These are phyloP conservation scores for Yarrowia porcina DNA, from an alignment of 805 yeast genomes.

Conservation along the genomic window DNA sequence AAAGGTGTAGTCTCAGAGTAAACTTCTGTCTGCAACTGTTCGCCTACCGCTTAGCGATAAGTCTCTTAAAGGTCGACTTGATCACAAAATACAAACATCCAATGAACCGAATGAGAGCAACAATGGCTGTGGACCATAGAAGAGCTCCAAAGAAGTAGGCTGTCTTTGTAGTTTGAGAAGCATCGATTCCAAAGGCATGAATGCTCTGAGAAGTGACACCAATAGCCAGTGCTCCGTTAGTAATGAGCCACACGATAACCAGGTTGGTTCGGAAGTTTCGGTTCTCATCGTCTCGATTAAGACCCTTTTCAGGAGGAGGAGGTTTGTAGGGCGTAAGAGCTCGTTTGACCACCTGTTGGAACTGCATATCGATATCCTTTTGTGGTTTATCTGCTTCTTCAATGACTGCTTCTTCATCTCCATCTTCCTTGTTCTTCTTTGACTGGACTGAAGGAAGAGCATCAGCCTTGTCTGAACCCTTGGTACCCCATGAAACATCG, in stretches of 20 bases:
- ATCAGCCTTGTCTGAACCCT: constrained; percentile 55
- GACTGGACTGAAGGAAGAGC: constrained; percentile 52
- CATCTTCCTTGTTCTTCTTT: constrained; percentile 47
- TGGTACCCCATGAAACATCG: constrained; percentile 74
- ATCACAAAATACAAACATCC: constrained; percentile 52
- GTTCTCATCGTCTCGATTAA: constrained; percentile 39
- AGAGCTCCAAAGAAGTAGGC: constrained; percentile 46
- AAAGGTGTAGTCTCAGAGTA: too few species aligned
- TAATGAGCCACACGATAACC: constrained; percentile 42
- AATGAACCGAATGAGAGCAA: constrained; percentile 54
- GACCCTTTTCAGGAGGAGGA: constrained; percentile 31
- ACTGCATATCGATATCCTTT: constrained; percentile 54
- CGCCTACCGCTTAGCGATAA: constrained; percentile 10
- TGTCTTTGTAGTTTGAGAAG: constrained; percentile 34
- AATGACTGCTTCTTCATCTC: constrained; percentile 51
- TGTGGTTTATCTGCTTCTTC: constrained; percentile 48
- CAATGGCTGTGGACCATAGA: constrained; percentile 59
- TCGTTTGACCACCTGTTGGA: constrained; percentile 47
- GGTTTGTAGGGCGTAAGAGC: constrained; percentile 52
- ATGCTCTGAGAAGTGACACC: constrained; percentile 40
- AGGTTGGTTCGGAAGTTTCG: constrained; percentile 43
- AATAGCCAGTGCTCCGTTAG: constrained; percentile 40
- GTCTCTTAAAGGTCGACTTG: constrained; percentile 24
- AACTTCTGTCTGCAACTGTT: neutral
- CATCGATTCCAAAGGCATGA: constrained; percentile 37